phyloP scores from a whole-genome alignment of 2,329 filamentous ascomycete species.

The Colletotrichum tanaceti region DNA sequence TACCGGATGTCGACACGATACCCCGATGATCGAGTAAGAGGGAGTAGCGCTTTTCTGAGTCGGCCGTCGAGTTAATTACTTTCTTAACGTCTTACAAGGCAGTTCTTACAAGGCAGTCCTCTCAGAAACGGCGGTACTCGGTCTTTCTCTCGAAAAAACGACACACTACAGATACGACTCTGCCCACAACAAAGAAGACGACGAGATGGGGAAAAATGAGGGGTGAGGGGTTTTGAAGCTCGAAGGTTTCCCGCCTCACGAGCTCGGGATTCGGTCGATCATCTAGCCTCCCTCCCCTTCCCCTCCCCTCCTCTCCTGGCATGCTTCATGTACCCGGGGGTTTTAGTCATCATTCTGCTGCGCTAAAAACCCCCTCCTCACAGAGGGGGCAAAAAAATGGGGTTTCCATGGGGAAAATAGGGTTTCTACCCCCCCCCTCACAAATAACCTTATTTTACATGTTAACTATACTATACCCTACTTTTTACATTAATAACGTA shows the following conservation, averaged over 20 bases:
- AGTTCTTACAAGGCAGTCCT: not conserved
- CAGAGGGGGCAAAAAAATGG: too few species aligned
- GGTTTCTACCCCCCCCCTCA: too few species aligned
- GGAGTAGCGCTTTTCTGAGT: not conserved
- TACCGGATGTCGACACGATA: not conserved
- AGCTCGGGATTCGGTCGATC: conserved; percentile 26
- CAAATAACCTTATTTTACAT: too few species aligned
- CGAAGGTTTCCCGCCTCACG: conserved; percentile 22
- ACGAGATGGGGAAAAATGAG: not conserved
- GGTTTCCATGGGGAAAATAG: too few species aligned
- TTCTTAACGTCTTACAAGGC: too few species aligned
- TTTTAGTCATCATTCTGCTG: too few species aligned
- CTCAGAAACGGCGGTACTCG: not conserved
- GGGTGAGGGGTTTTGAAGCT: conserved; percentile 39
- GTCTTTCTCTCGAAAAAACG: not conserved
- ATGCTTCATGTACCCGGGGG: conserved; percentile 1
- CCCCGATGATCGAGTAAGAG: not conserved
- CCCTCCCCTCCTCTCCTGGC: not conserved
- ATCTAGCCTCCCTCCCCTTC: not conserved
- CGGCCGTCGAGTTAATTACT: not conserved
- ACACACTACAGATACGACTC: not conserved
- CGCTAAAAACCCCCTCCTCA: too few species aligned
- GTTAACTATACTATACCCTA: too few species aligned
- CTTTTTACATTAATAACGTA: too few species aligned
- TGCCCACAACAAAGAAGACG: too few species aligned